phyloP scores from a whole-genome alignment of 257 asterid species.

The Linderniella brevidens region DNA sequence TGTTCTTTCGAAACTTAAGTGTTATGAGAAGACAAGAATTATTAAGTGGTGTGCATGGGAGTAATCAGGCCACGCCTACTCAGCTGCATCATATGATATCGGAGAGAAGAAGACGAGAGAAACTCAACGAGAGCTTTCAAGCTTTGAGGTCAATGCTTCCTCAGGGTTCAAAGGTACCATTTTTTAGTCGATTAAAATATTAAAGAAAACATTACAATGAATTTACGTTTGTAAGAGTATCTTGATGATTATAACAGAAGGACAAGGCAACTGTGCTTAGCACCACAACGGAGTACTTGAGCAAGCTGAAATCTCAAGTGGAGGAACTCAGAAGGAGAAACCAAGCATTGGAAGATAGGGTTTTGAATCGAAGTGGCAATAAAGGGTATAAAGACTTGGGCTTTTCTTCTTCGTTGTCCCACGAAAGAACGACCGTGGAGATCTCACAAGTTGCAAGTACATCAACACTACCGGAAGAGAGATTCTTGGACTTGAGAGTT shows the following conservation, averaged over 20 bases:
- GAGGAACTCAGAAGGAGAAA: not conserved
- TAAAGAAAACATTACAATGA: not conserved
- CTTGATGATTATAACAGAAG: no score
- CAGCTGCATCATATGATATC: conserved; percentile 1
- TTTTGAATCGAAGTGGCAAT: no score
- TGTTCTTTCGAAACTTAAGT: not conserved
- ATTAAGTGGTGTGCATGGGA: no score
- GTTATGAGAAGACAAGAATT: not conserved
- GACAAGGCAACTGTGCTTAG: not conserved
- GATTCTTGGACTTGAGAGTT: no score
- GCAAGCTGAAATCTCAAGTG: not conserved
- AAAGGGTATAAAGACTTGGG: no score
- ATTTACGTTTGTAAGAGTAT: not conserved
- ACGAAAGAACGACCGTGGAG: no score
- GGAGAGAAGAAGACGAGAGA: not conserved
- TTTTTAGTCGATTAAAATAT: not conserved
- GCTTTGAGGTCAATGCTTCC: not conserved
- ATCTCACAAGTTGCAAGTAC: no score
- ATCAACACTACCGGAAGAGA: no score
- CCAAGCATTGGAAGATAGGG: not conserved
- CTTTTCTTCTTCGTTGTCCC: no score
- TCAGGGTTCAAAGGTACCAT: not conserved
- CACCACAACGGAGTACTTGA: not conserved
- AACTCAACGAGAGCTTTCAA: not conserved
- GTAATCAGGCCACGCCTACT: not conserved